These are phyloP conservation scores for Anthoceros angustus DNA, from an alignment of 225 moss, liverwort and hornwort genomes.

Conservation along the genomic window DNA sequence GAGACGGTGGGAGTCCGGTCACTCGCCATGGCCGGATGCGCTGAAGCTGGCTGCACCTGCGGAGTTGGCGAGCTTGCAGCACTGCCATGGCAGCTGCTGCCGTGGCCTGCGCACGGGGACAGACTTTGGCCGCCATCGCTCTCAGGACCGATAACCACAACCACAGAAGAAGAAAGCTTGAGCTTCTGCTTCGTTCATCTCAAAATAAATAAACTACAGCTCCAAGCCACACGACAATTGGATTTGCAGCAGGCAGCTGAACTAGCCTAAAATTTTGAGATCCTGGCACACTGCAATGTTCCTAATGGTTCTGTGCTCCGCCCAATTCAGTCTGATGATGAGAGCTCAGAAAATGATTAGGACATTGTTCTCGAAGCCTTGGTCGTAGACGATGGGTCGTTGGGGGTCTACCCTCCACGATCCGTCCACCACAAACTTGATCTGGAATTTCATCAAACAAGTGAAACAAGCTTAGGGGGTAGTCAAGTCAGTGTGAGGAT, in stretches of 20 bases:
- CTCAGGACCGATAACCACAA: too few relatives aligned
- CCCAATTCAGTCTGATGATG: background rate
- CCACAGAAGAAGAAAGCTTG: too few relatives aligned
- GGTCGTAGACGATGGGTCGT: conserved; percentile 20
- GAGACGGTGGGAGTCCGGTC: background rate
- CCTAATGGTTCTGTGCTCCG: too few relatives aligned
- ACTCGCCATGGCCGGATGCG: background rate
- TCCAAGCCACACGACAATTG: too few relatives aligned
- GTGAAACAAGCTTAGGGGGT: background rate
- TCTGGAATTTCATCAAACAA: conserved; percentile 7
- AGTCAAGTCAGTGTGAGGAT: background rate
- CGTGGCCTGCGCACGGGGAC: background rate
- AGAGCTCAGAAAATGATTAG: conserved; percentile 9
- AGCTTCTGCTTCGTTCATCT: too few relatives aligned
- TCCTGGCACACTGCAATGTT: too few relatives aligned
- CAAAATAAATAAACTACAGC: too few relatives aligned
- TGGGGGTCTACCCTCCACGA: conserved; percentile 24
- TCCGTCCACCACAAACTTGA: conserved; percentile 33
- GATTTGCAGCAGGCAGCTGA: too few relatives aligned
- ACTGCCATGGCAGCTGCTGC: background rate
- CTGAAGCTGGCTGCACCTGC: background rate
- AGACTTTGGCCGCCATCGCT: background rate
- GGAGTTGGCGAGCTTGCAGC: background rate
- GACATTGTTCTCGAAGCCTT: conserved; percentile 28
- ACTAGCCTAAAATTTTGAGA: too few relatives aligned